Evolutionary conservation across 108 stramenopile genomes (phyloP).

Genomic region (Cyclotella baltica): DNA sequence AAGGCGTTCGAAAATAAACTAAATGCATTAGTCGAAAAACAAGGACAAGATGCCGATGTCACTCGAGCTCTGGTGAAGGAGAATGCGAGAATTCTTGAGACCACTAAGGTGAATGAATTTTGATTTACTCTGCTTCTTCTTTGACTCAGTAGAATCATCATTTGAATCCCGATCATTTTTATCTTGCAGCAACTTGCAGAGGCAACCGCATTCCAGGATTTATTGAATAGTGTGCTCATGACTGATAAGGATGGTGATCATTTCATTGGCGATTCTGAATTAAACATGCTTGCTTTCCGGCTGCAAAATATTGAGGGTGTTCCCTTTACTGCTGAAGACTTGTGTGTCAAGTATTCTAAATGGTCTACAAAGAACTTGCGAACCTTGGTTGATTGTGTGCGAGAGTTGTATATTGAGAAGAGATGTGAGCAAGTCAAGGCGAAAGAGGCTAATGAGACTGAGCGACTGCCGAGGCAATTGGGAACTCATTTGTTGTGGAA

Average conservation of each 20-base stretch:
- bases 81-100: slow-evolving; percentile 15
- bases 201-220: slow-evolving; percentile 34
- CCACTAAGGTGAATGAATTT: slow-evolving; percentile 23
- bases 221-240: slow-evolving; percentile 17
- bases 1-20: slow-evolving; percentile 19
- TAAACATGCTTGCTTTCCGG: slow-evolving; percentile 32
- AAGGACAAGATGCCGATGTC: slow-evolving; percentile 22
- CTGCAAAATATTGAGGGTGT: slow-evolving; percentile 38
- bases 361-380: slow-evolving; percentile 8
- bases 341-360: slow-evolving; percentile 16
- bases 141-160: neutral
- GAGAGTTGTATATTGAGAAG: slow-evolving; percentile 37
- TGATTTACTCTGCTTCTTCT: neutral
- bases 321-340: slow-evolving; percentile 35
- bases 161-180: neutral
- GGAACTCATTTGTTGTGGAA: slow-evolving; percentile 35
- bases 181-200: slow-evolving; percentile 30
- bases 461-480: slow-evolving; percentile 11
- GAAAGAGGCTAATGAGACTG: neutral
- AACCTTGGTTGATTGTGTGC: slow-evolving; percentile 28
- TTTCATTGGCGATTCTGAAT: slow-evolving; percentile 40
- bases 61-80: slow-evolving; percentile 29
- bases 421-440: slow-evolving; percentile 28
- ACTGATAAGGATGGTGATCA: slow-evolving; percentile 27
- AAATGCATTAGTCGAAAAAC: slow-evolving; percentile 19